phyloP scores from a whole-genome alignment of 2,329 filamentous ascomycete genomes.

The Fusarium camptoceras region DNA sequence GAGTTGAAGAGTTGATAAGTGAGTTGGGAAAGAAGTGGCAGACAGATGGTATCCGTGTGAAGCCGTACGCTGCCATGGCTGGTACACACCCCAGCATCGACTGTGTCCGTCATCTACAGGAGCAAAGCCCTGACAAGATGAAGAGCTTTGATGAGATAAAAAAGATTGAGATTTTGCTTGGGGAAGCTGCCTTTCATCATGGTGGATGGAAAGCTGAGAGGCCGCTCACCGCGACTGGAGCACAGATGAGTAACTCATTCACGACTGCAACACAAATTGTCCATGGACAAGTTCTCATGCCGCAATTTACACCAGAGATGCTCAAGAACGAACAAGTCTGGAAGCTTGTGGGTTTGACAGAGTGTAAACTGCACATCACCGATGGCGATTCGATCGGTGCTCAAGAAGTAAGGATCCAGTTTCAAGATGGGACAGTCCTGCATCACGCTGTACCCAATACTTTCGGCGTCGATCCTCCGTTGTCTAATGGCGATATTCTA shows the following conservation, averaged over 20 bases:
- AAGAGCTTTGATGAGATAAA: background rate
- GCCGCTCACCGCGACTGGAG: slow-evolving; percentile 1
- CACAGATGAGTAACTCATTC: slow-evolving; percentile 16
- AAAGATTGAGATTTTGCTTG: background rate
- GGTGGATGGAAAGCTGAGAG: background rate
- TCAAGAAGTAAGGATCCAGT: background rate
- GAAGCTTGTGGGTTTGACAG: background rate
- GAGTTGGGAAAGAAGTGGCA: slow-evolving; percentile 1
- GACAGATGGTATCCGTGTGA: background rate
- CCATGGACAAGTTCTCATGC: slow-evolving; percentile 10
- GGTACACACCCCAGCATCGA: slow-evolving; percentile 14
- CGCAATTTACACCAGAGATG: background rate
- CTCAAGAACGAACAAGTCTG: background rate
- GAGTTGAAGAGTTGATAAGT: background rate
- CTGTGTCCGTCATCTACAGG: slow-evolving; percentile 1
- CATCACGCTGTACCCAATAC: slow-evolving; percentile 2
- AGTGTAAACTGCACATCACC: slow-evolving; percentile 1
- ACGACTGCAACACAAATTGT: slow-evolving; percentile 6
- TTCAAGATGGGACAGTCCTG: background rate
- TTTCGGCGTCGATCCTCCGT: background rate
- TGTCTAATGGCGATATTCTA: slow-evolving; percentile 5
- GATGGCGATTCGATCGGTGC: background rate
- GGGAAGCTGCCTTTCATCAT: slow-evolving; percentile 14
- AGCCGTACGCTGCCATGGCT: slow-evolving; percentile 10
- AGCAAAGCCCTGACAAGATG: background rate